Conservation (phyloP, 805 yeast species). For the Barnettozyma sucrosica region DNA sequence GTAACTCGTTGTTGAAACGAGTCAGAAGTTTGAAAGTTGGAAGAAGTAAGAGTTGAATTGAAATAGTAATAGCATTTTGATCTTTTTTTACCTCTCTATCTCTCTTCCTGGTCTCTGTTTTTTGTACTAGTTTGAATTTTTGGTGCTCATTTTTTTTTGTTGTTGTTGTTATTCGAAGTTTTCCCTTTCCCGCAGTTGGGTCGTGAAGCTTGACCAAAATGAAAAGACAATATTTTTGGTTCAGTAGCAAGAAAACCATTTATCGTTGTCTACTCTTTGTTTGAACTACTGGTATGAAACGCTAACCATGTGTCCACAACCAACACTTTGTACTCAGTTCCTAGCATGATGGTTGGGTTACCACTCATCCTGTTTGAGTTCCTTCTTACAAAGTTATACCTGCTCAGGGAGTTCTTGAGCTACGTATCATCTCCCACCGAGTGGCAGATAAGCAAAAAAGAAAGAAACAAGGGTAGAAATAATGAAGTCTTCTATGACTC, state of each 20-base stretch:
- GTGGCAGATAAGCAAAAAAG: too few relatives aligned
- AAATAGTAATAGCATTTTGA: neutral
- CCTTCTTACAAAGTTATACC: too few relatives aligned
- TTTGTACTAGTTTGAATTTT: neutral
- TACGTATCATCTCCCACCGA: too few relatives aligned
- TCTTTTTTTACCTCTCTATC: neutral
- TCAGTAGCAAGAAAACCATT: neutral
- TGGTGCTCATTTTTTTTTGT: neutral
- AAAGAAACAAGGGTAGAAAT: too few relatives aligned
- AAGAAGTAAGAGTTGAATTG: slow-evolving; percentile 23
- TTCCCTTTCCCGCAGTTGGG: neutral
- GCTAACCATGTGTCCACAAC: too few relatives aligned
- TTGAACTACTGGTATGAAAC: too few relatives aligned
- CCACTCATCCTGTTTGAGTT: too few relatives aligned
- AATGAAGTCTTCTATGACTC: too few relatives aligned
- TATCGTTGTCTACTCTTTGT: neutral
- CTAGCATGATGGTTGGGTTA: too few relatives aligned
- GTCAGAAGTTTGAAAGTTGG: slow-evolving; percentile 87
- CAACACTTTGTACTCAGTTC: too few relatives aligned
- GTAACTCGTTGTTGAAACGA: slow-evolving; percentile 67
- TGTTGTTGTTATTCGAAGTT: neutral
- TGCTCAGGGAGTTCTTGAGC: too few relatives aligned
- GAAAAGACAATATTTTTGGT: neutral
- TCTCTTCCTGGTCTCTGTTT: neutral
- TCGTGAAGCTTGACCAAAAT: neutral